These are phyloP conservation scores for Nyssa sinensis DNA, from an alignment of 148 eudicot genomes.

Conservation along the genomic window DNA sequence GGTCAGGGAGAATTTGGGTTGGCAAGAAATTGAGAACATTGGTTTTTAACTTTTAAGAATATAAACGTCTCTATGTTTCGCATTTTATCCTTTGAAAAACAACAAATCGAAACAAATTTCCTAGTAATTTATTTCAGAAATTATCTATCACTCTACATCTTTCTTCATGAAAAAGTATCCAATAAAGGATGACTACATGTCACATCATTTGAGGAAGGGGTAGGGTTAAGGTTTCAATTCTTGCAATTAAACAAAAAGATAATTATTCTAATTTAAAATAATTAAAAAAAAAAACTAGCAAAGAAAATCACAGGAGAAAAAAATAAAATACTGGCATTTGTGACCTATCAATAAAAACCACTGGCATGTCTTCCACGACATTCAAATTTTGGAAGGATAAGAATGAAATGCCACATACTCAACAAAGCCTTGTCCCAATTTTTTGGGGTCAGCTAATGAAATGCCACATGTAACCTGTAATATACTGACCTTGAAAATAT, in stretches of 20 bases:
- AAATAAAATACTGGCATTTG: neutral
- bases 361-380: no score
- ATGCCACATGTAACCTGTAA: neutral
- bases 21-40: neutral
- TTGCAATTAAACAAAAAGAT: no score
- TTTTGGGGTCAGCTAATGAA: no score
- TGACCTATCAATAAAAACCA: no score
- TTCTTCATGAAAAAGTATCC: neutral
- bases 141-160: neutral
- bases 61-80: neutral
- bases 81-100: neutral
- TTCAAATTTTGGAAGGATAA: neutral
- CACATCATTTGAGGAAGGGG: no score
- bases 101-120: neutral
- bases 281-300: neutral
- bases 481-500: constrained; percentile 81
- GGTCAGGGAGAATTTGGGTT: neutral
- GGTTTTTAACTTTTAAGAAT: no score
- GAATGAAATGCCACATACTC: no score
- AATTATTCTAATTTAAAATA: neutral
- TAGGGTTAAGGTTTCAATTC: no score
- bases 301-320: neutral
- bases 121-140: neutral
- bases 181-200: neutral
- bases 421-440: no score